Evolutionary conservation across 2,329 filamentous ascomycete species (phyloP).

Genomic region (Sphaerulina vaccinii): DNA sequence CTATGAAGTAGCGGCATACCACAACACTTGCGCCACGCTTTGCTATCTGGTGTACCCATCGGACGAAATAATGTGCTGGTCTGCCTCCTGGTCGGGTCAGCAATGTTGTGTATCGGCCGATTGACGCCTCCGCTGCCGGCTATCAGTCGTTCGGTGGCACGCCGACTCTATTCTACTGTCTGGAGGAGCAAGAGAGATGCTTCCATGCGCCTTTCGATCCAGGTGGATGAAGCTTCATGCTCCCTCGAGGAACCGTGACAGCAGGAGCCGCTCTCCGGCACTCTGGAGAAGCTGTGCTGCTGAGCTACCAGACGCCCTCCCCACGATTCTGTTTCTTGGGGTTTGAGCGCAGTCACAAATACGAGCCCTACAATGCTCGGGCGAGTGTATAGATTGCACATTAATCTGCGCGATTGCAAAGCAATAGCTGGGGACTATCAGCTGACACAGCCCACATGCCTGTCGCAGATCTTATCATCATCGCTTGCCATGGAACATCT

Average conservation of each 20-base stretch:
- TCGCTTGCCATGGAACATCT: slow-evolving; percentile 9
- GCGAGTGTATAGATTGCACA: too few species aligned
- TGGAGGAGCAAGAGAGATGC: slow-evolving; percentile 11
- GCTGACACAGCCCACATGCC: background rate
- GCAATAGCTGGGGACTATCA: background rate
- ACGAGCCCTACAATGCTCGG: slow-evolving; percentile 5
- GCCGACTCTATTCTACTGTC: background rate
- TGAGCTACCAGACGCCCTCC: background rate
- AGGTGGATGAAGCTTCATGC: slow-evolving; percentile 15
- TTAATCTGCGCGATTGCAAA: background rate
- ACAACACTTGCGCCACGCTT: background rate
- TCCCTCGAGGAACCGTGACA: slow-evolving; percentile 11
- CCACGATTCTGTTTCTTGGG: background rate
- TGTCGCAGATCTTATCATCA: background rate
- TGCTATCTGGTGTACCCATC: background rate
- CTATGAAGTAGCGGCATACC: background rate
- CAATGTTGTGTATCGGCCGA: background rate
- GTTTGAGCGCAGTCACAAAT: background rate
- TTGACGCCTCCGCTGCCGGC: slow-evolving; percentile 4
- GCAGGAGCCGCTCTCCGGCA: slow-evolving; percentile 9
- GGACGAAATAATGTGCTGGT: background rate
- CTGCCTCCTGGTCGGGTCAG: background rate
- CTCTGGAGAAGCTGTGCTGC: background rate
- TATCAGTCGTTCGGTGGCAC: slow-evolving; percentile 4
- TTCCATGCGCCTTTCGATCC: slow-evolving; percentile 12